Base-by-base conservation (phyloP, 2,329 filamentous ascomycete genomes). In the Alternaria gaisen region DNA sequence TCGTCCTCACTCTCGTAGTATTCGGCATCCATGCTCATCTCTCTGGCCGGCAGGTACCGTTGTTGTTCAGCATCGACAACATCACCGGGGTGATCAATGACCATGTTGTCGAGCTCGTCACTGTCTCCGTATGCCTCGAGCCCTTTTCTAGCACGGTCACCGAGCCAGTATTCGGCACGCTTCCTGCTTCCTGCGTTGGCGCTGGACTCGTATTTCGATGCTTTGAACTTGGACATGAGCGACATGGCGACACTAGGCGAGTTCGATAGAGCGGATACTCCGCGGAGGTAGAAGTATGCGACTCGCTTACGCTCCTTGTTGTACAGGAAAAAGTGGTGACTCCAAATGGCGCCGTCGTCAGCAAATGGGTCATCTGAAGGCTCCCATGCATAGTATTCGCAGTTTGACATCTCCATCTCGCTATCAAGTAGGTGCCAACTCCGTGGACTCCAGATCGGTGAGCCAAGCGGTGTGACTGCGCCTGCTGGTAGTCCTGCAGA, bases 321-420 rank as follows among this genome's bases (percentile, higher is more conserved):
- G 86, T 97, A 98, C 79, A 98, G 97, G 83, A 99, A 97, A 80
- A 97, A 97, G 78, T 98, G 94, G 64, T 94, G 85, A 51, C 92
- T 93, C 94, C 94, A 99, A 64, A 99, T 94, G 10, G 94, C 91
- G 63, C 92, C 92, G 74, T 97, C 93, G 63, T 97, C 94, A 65
- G 93, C 93, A 72, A 96, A 97, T 0, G 93, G 93, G 73, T 97
- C 94, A 63, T 94, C 92, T 41, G 93, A 90, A 0, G 95, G 95
- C 53, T 91, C 88, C 81, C 97, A 99, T 57, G 90, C 91, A 79
- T 97, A 98, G 64, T 94, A 88, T 57, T 90, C 90, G 81, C 95
- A 99, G 69, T 96, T 90, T 68, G 91, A 90, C 43, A 98, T 85
- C 51, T 88, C 88, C 94, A 99, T 98, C 79, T 98, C 93, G 76